Base-by-base conservation (phyloP, 2,329 filamentous ascomycete genomes). In the Fusarium tricinctum region DNA sequence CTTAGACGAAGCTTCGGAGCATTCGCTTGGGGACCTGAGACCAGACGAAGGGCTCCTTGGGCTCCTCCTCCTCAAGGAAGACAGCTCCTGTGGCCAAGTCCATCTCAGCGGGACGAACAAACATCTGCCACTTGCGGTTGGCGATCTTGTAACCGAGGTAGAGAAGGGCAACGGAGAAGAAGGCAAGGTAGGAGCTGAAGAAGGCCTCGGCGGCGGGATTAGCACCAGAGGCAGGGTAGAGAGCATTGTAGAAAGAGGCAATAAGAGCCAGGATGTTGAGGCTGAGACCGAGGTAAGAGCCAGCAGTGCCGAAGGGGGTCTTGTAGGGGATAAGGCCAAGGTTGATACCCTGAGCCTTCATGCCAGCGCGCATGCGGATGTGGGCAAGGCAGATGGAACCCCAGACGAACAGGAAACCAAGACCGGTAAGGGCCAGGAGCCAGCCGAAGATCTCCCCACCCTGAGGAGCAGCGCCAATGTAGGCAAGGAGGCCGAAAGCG, bases 351-450 rank as follows among this genome's bases (percentile, higher is more conserved):
- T 90, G 87, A 10, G 81, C 76, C 46, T 82, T 83, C 92, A 93
- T 97, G 17, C 90, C 92, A 32, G 83, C 80, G 69, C 94, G 92
- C 87, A 97, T 97, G 58, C 94, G 93, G 75, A 97, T 97, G 80
- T 97, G 94, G 15, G 91, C 87, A 10, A 97, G 82, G 79, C 93
- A 97, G 78, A 97, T 95, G 71, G 91, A 92, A 48, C 85, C 88
- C 92, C 92, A 94, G 15, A 91, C 94, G 82, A 94, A 92, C 75
- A 93, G 86, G 57, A 87, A 90, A 17, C 89, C 91, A n/a, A 94
- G 85, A 58, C 89, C 91, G 3, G 90, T 92, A 38, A 93, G 84
- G 59, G 91, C 88, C 28, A 92, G 84, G 79, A 97, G 88, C 94
- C 94, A 97, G 73, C 87, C 85, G 70, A 97, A 92, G 12, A 92